Conservation (phyloP, 2,329 filamentous ascomycete species). For the Phaeosphaeria sp. region DNA sequence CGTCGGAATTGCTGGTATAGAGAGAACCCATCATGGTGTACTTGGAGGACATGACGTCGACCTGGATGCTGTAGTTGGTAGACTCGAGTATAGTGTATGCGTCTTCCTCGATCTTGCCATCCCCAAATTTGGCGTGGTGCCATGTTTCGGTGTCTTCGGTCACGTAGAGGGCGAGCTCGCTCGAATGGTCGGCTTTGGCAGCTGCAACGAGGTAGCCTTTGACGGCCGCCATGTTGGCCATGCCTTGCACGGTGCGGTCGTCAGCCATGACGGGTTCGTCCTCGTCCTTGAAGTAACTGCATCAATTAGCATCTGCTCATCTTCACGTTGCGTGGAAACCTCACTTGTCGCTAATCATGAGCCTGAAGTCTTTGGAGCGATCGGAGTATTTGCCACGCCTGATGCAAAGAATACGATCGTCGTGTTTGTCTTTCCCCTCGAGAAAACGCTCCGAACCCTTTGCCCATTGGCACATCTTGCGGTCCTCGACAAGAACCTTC, state of each 20-base stretch:
- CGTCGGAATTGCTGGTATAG: slow-evolving; percentile 96
- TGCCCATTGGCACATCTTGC: slow-evolving; percentile 86
- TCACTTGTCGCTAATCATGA: slow-evolving; percentile 77
- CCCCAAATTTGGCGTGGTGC: slow-evolving; percentile 90
- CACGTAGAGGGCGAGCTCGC: slow-evolving; percentile 91
- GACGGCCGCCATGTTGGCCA: slow-evolving; percentile 81
- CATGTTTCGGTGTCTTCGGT: slow-evolving; percentile 83
- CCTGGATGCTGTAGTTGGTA: slow-evolving; percentile 96
- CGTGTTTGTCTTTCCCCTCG: slow-evolving; percentile 68
- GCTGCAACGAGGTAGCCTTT: slow-evolving; percentile 89
- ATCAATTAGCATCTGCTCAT: slow-evolving; percentile 19
- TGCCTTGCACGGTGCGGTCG: slow-evolving; percentile 75
- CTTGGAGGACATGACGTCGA: slow-evolving; percentile 81
- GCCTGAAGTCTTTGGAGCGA: slow-evolving; percentile 74
- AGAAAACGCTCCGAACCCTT: slow-evolving; percentile 77
- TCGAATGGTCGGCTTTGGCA: slow-evolving; percentile 77
- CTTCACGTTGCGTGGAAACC: slow-evolving; percentile 4
- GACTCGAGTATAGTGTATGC: slow-evolving; percentile 95
- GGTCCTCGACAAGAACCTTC: slow-evolving; percentile 70
- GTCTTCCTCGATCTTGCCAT: slow-evolving; percentile 82
- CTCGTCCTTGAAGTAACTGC: slow-evolving; percentile 70
- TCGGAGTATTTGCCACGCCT: slow-evolving; percentile 75
- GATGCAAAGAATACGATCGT: slow-evolving; percentile 80
- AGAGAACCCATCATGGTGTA: slow-evolving; percentile 81
- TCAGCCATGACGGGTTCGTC: slow-evolving; percentile 78